These are phyloP conservation scores for Lecanosticta acicola DNA, from an alignment of 2,329 filamentous ascomycete genomes.

Conservation along the genomic window DNA sequence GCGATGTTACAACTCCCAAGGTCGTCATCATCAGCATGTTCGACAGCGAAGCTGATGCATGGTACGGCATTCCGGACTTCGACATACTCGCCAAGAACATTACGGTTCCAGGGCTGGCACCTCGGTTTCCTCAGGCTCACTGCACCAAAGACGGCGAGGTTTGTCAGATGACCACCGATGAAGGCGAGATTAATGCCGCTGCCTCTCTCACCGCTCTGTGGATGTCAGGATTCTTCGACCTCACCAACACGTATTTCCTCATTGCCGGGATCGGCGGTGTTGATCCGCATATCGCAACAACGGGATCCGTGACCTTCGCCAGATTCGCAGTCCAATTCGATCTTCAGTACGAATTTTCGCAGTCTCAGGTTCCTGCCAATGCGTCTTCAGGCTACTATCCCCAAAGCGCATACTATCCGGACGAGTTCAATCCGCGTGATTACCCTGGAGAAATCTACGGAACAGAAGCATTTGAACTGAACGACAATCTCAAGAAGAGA, in stretches of 20 bases:
- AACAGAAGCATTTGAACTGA: slow-evolving; percentile 35
- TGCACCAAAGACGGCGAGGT: slow-evolving; percentile 57
- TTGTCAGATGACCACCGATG: slow-evolving; percentile 63
- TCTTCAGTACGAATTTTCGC: slow-evolving; percentile 23
- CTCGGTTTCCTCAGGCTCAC: slow-evolving; percentile 37
- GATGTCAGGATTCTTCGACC: slow-evolving; percentile 19
- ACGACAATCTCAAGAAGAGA: slow-evolving; percentile 27
- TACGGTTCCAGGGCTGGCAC: slow-evolving; percentile 29
- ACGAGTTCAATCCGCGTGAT: slow-evolving; percentile 14
- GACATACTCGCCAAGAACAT: slow-evolving; percentile 30
- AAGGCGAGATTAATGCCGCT: slow-evolving; percentile 32
- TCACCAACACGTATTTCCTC: slow-evolving; percentile 24
- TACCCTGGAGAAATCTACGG: slow-evolving; percentile 30
- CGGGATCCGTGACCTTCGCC: slow-evolving; percentile 23
- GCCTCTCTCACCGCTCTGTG: slow-evolving; percentile 16
- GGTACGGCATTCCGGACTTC: slow-evolving; percentile 29
- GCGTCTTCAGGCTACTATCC: slow-evolving; percentile 24
- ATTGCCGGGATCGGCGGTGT: slow-evolving; percentile 29
- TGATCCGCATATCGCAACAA: slow-evolving; percentile 21
- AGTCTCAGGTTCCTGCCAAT: slow-evolving; percentile 17
- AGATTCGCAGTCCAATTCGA: slow-evolving; percentile 24
- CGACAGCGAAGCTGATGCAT: slow-evolving; percentile 45
- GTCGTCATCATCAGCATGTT: slow-evolving; percentile 60
- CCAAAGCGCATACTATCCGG: slow-evolving; percentile 18
- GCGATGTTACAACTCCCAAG: slow-evolving; percentile 41